A percentile compares a stretch with the other conserved stretches of the same genome.
phyloP scores from a whole-genome alignment of 768 basidiomycete species.

The Krasilnikovozyma curviuscula region DNA sequence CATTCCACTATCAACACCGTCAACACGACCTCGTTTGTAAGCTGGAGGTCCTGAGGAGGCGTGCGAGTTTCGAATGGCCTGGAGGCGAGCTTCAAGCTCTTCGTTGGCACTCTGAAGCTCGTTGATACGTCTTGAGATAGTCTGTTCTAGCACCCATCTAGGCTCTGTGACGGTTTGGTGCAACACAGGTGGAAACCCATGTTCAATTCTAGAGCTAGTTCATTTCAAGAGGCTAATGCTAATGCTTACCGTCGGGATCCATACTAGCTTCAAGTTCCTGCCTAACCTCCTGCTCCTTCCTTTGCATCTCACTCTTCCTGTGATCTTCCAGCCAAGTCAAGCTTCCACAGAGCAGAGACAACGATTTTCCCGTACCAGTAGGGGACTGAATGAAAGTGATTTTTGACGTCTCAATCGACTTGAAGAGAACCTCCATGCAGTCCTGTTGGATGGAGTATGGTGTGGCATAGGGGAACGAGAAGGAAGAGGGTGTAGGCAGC shows the following conservation, averaged over 20 bases:
- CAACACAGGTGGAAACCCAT: constrained; percentile 1
- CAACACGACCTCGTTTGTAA: not conserved
- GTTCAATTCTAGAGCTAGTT: no score
- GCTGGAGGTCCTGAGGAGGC: not conserved
- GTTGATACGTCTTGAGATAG: not conserved
- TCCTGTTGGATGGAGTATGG: constrained; percentile 71
- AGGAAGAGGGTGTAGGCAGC: constrained; percentile 45
- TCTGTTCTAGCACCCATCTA: not conserved
- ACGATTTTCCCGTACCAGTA: constrained; percentile 77
- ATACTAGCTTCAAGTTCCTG: not conserved
- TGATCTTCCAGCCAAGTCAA: constrained; percentile 59
- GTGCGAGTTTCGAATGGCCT: not conserved
- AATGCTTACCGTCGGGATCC: not conserved
- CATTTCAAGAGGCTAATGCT: no score
- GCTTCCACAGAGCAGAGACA: constrained; percentile 56
- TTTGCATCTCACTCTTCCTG: not conserved
- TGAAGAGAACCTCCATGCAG: constrained; percentile 74
- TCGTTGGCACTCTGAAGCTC: constrained; percentile 8
- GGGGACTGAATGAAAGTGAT: constrained; percentile 76
- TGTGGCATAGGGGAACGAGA: constrained; percentile 64
- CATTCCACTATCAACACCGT: not conserved
- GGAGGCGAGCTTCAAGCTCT: no score
- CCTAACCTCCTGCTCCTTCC: not conserved
- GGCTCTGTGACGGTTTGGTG: not conserved
- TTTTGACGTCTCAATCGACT: constrained; percentile 47